A percentile compares a stretch with the other conserved stretches of the same genome.
Evolutionary conservation across 768 basidiomycete species (phyloP).

Genomic region (Suillus fuscotomentosus): DNA sequence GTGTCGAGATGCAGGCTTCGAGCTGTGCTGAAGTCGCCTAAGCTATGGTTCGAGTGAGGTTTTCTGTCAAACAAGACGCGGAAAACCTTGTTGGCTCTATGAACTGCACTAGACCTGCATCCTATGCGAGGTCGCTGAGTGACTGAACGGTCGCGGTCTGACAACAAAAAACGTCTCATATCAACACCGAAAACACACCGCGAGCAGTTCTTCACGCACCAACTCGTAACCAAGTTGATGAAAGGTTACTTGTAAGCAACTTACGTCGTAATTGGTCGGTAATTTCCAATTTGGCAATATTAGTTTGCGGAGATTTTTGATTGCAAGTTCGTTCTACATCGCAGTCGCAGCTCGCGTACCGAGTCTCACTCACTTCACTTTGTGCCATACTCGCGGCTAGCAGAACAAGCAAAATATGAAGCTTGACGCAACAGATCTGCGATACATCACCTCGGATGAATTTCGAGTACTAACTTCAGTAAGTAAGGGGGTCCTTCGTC

Average conservation of each 20-base stretch:
- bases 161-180: not conserved
- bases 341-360: not conserved
- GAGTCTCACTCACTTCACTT: not conserved
- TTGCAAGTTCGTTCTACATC: not conserved
- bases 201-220: not conserved
- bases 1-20: slow-evolving; percentile 14
- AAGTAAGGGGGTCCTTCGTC: slow-evolving; percentile 38
- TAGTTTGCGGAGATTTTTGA: not conserved
- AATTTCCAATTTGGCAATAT: slow-evolving; percentile 4
- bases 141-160: not conserved
- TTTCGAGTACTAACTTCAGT: slow-evolving; percentile 97
- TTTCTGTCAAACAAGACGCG: not conserved
- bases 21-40: slow-evolving; percentile 25
- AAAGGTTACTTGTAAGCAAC: not conserved
- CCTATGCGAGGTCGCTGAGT: not conserved
- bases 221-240: not conserved
- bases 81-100: slow-evolving; percentile 35
- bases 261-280: not conserved
- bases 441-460: slow-evolving; percentile 90
- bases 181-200: not conserved
- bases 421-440: slow-evolving; percentile 90
- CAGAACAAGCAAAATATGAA: slow-evolving; percentile 55
- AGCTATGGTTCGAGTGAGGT: slow-evolving; percentile 2
- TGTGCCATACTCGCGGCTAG: not conserved
- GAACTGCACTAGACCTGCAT: slow-evolving; percentile 22